Conservation (phyloP, 1,284 basidiomycete species). For the Papiliotrema flavescens region DNA sequence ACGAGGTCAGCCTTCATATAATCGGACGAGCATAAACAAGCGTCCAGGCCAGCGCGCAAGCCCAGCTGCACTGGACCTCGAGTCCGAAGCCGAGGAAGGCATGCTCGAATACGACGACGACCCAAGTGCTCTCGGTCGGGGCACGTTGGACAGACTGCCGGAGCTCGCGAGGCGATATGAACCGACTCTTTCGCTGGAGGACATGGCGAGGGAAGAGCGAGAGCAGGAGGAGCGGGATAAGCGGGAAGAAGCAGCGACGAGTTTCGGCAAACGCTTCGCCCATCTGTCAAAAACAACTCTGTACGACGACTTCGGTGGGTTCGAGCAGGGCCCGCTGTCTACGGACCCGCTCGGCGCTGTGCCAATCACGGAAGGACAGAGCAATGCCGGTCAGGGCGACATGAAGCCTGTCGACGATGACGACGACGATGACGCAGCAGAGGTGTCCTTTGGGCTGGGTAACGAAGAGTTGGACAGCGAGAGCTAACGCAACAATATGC, state of each 20-base stretch:
- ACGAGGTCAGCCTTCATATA: too few relatives aligned
- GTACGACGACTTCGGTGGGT: background rate
- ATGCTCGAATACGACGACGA: constrained; percentile 1
- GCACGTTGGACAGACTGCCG: constrained; percentile 1
- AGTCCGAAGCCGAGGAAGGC: too few relatives aligned
- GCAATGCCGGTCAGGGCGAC: too few relatives aligned
- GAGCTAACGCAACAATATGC: too few relatives aligned
- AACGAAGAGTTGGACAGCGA: background rate
- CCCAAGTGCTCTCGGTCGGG: constrained; percentile 1
- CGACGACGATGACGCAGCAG: background rate
- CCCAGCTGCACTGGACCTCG: too few relatives aligned
- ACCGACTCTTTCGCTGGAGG: constrained; percentile 9
- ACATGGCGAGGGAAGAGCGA: constrained; percentile 11
- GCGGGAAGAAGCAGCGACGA: background rate
- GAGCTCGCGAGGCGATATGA: constrained; percentile 9
- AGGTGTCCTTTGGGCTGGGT: constrained; percentile 4
- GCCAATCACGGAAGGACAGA: background rate
- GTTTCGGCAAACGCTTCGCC: background rate
- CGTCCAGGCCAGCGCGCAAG: too few relatives aligned
- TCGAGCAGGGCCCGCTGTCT: background rate
- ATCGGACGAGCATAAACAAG: too few relatives aligned
- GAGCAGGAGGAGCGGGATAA: constrained; percentile 13
- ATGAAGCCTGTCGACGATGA: constrained; percentile 4
- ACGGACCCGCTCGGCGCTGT: background rate
- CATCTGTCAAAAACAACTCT: background rate